phyloP scores from a whole-genome alignment of 257 asterid genomes.

The Solanum lignicaule region DNA sequence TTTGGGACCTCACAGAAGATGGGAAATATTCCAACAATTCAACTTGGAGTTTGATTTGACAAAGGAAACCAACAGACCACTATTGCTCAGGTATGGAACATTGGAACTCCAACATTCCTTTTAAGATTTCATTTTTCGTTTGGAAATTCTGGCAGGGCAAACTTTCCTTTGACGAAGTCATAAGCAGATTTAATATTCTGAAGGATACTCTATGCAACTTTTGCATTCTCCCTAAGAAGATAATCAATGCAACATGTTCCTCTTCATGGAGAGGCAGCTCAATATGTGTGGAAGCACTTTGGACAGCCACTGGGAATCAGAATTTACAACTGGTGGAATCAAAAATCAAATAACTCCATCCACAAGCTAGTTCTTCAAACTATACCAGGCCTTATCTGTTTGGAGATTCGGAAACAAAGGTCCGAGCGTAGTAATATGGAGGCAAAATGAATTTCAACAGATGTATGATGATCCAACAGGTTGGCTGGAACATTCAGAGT shows the following conservation, averaged over 20 bases:
- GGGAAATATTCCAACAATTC: not conserved
- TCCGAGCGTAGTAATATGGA: not conserved
- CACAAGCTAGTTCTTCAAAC: not conserved
- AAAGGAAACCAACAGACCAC: not conserved
- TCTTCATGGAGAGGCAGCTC: not conserved
- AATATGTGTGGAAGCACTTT: not conserved
- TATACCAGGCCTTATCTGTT: not conserved
- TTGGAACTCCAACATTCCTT: not conserved
- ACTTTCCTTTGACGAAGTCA: not conserved
- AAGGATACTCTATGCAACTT: not conserved
- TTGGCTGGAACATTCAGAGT: not conserved
- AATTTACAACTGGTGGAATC: not conserved
- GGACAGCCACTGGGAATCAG: not conserved
- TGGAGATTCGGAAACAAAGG: not conserved
- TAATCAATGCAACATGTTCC: not conserved
- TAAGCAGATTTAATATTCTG: not conserved
- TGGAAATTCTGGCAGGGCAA: not conserved
- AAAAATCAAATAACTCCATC: not conserved
- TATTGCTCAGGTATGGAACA: not conserved
- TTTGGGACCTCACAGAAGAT: not conserved
- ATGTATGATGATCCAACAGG: not conserved
- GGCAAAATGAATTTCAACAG: not conserved
- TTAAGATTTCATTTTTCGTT: not conserved
- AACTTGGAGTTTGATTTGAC: not conserved
- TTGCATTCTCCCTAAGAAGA: not conserved